These are phyloP conservation scores for Lactarius sp. DNA, from an alignment of 768 basidiomycete species.

Conservation along the genomic window DNA sequence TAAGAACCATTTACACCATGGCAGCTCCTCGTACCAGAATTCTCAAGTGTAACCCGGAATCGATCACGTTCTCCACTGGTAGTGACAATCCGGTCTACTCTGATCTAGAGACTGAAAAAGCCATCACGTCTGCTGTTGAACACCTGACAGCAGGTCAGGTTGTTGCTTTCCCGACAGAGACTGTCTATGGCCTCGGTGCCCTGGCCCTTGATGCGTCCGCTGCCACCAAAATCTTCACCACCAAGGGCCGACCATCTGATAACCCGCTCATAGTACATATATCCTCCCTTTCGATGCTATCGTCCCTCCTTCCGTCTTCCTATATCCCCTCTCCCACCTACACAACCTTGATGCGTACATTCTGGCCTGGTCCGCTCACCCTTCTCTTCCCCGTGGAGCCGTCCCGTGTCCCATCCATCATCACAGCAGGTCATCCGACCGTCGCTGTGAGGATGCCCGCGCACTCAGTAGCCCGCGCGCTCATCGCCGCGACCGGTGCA, in stretches of 20 bases:
- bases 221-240: slow-evolving; percentile 68
- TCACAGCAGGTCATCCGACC: slow-evolving; percentile 74
- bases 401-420: slow-evolving; percentile 57
- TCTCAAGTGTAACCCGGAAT: slow-evolving; percentile 56
- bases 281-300: slow-evolving; percentile 79
- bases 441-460: slow-evolving; percentile 93
- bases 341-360: slow-evolving; percentile 65
- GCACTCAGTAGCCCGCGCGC: slow-evolving; percentile 86
- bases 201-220: slow-evolving; percentile 62
- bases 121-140: slow-evolving; percentile 52
- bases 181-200: slow-evolving; percentile 97
- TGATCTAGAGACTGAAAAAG: slow-evolving; percentile 45
- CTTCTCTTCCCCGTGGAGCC: slow-evolving; percentile 80
- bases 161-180: slow-evolving; percentile 95
- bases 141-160: slow-evolving; percentile 49
- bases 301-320: slow-evolving; percentile 58
- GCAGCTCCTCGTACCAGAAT: slow-evolving; percentile 36
- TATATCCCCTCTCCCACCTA: slow-evolving; percentile 60
- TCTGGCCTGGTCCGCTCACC: slow-evolving; percentile 96
- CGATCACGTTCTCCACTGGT: slow-evolving; percentile 48
- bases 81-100: slow-evolving; percentile 46
- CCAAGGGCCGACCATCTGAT: slow-evolving; percentile 90
- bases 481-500: slow-evolving; percentile 67
- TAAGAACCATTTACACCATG: not conserved
- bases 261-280: slow-evolving; percentile 98